Conservation (phyloP, 495 filamentous ascomycete genomes). For the Penicillium atrosanguineum region DNA sequence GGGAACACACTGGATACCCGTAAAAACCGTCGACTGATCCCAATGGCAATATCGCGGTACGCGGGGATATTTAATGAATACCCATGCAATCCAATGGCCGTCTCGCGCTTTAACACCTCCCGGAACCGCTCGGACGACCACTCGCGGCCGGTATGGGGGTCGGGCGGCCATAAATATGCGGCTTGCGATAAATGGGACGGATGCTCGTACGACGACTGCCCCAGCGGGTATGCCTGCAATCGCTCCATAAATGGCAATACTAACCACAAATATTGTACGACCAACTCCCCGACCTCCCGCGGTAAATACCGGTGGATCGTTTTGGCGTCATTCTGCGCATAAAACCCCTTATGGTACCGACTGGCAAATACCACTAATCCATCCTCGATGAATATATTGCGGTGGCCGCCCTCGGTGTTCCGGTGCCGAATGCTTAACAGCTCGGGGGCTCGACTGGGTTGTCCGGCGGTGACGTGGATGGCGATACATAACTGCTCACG, state of each 20-base stretch:
- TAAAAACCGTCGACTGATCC: constrained; percentile 1
- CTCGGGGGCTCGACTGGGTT: too few relatives aligned
- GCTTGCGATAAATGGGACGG: not conserved
- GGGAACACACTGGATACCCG: constrained; percentile 1
- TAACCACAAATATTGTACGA: constrained; percentile 1
- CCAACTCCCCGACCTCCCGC: not conserved
- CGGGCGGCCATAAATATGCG: not conserved
- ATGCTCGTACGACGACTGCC: not conserved
- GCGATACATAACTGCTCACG: too few relatives aligned
- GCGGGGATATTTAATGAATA: not conserved
- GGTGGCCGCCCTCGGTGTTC: too few relatives aligned
- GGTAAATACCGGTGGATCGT: not conserved
- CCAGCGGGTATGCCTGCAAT: not conserved
- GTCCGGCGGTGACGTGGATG: too few relatives aligned
- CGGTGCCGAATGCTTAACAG: too few relatives aligned
- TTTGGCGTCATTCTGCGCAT: too few relatives aligned
- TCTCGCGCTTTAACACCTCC: not conserved
- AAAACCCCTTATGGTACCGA: not conserved
- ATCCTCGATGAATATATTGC: too few relatives aligned
- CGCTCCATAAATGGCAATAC: constrained; percentile 1
- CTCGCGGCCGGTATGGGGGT: not conserved
- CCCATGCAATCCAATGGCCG: not conserved
- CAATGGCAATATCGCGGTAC: constrained; percentile 1
- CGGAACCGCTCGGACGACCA: constrained; percentile 2
- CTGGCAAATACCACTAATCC: too few relatives aligned